Evolutionary conservation across 805 yeast species (phyloP).

Genomic region (Candida coleopterorum): DNA sequence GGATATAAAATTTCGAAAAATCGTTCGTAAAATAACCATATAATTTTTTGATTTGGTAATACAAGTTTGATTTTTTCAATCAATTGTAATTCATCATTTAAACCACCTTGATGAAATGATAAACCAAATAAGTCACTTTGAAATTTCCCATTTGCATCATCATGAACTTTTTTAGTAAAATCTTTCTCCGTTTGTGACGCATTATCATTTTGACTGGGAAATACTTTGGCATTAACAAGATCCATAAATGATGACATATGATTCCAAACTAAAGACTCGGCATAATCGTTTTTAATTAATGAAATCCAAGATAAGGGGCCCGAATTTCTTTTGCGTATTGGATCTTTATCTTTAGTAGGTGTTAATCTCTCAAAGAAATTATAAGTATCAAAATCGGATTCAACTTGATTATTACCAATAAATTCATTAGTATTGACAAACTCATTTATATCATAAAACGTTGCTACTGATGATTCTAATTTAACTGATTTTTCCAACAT

Average conservation of each 20-base stretch:
- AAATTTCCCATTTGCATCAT: slow-evolving; percentile 8
- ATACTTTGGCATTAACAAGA: slow-evolving; percentile 3
- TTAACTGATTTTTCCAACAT: slow-evolving; percentile 11
- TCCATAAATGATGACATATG: slow-evolving; percentile 8
- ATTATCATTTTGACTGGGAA: background rate
- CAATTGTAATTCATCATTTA: slow-evolving; percentile 20
- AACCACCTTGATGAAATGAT: slow-evolving; percentile 25
- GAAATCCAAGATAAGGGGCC: slow-evolving; percentile 32
- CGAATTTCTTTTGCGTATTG: slow-evolving; percentile 20
- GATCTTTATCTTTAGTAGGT: slow-evolving; percentile 20
- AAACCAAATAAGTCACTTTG: slow-evolving; percentile 16
- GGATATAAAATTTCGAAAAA: slow-evolving; percentile 41
- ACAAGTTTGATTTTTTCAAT: slow-evolving; percentile 27
- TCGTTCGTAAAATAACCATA: slow-evolving; percentile 36
- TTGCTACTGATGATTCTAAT: slow-evolving; percentile 4
- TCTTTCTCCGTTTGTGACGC: slow-evolving; percentile 5
- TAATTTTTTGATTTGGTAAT: slow-evolving; percentile 31
- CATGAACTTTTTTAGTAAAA: slow-evolving; percentile 10
- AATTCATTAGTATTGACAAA: background rate
- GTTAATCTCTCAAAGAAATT: slow-evolving; percentile 19
- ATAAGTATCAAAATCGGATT: slow-evolving; percentile 13
- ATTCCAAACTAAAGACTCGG: slow-evolving; percentile 12
- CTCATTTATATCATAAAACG: background rate
- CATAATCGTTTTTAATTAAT: slow-evolving; percentile 24
- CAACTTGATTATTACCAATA: slow-evolving; percentile 12